Evolutionary conservation across 768 basidiomycete species (phyloP), one percentile per base, ranked within the genome.

Genomic region (Boletus insuetus): DNA sequence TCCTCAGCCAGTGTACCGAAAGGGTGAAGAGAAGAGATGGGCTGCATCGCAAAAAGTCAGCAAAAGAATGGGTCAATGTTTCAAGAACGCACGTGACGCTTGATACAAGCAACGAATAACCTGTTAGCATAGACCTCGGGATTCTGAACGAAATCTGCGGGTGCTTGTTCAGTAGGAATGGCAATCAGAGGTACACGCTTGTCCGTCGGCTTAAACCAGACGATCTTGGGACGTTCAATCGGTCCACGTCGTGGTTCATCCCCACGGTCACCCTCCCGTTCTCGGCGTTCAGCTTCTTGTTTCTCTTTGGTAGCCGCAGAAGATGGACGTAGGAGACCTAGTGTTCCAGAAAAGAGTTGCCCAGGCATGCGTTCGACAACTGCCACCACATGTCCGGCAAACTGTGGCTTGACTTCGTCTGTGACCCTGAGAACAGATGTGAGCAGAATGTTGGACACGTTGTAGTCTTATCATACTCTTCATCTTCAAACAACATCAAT

Each of bases 181-280:
- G 97, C 97, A 65, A 99, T 98, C 40, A 98, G 81, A 42, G 97
- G 97, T 1, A 99, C 97, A 54, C 97, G 91, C 73, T 99, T 99
- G 77, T 98, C 95, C 26, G 96, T 98, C 5, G 97, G 97, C 76
- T 98, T 96, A 82, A 99, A 98, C 97, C 97, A 99, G 44, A 99
- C 95, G 60, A 99, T 99, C 80, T 98, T 98, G 59, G 96, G 96
- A 39, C 95, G 86, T 70, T 94, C 92, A 42, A 89, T 85, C 1
- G 86, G 84, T 29, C 77, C 79, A 43, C 88, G 86, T 63, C 87
- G 81, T 29, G 88, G 88, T 67, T 93, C 91, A 55, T 91, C 89
- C 41, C 85, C 89, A 58, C 85, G 85, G 67, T 95, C 94, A 44
- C 96, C 97, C 70, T 97, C 97, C 49, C 97, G 88, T 73, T 98